Evolutionary conservation across 768 basidiomycete species (phyloP).

Genomic region (Artomyces pyxidatus): DNA sequence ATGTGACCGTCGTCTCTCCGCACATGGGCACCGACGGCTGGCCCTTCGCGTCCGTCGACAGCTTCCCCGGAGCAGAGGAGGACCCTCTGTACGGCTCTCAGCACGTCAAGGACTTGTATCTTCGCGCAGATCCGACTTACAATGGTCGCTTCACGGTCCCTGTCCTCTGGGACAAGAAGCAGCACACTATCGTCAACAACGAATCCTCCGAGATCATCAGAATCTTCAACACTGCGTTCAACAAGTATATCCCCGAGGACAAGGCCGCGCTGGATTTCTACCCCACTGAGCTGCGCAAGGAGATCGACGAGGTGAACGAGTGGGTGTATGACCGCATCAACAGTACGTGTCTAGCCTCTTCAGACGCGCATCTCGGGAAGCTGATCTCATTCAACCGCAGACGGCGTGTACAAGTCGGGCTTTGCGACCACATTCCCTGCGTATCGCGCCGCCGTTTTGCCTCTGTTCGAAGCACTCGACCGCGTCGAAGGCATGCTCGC

Average conservation of each 20-base stretch:
- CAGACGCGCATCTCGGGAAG: not conserved
- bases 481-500: constrained; percentile 68
- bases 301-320: constrained; percentile 80
- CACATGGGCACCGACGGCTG: constrained; percentile 79
- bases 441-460: constrained; percentile 67
- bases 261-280: constrained; percentile 68
- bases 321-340: constrained; percentile 86
- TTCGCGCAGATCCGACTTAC: constrained; percentile 66
- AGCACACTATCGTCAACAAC: constrained; percentile 86
- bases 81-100: constrained; percentile 66
- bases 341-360: constrained; percentile 38
- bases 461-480: constrained; percentile 76
- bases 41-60: constrained; percentile 70
- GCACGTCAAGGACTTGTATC: constrained; percentile 82
- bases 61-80: constrained; percentile 62
- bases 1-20: constrained; percentile 77
- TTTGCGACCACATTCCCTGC: constrained; percentile 78
- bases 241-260: constrained; percentile 58
- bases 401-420: constrained; percentile 84
- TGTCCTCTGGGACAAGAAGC: constrained; percentile 89
- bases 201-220: constrained; percentile 94
- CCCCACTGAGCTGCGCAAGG: constrained; percentile 56
- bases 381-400: constrained; percentile 26
- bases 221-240: constrained; percentile 83
- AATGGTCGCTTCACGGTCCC: constrained; percentile 81